Base-by-base conservation (phyloP, 164 flowering plant genomes). In the Vitis rotundifolia region DNA sequence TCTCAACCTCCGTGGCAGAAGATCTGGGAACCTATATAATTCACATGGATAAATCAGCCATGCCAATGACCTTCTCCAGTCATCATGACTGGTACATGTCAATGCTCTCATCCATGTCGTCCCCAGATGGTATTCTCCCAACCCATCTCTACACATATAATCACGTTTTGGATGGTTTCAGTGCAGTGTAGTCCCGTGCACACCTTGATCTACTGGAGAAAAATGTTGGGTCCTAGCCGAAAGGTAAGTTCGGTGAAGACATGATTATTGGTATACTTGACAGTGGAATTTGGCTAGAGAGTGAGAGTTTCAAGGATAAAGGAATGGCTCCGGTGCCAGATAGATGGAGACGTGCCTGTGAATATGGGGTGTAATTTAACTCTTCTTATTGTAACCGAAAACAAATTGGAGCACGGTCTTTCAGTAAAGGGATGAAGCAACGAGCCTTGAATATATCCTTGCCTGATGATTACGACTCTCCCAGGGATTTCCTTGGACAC, bases 241-340 rank as follows among this genome's bases (percentile, higher is more conserved):
- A 71, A 1, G 71, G 67, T 1, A 52, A 60, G 3, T 83, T 75
- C 47, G 85, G 82, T 0, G 77, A 75, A n/a, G 82, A 75, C 54
- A 67, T 79, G 44, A 82, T 82, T 16, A 72, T 81, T 13, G 86
- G 86, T 0, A 59, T 85, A 1, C 6, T 85, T 16, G 85, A 85
- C 58, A 71, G 78, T 0, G 87, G 87, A 8, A 67, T 86, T 13
- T 83, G 85, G 85, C 84, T 84, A 0, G 84, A 78, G 61, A 79
- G 83, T 1, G 75, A 75, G 68, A 31, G 87, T 37, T 82, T 81
- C 73, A 52, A 63, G 0, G 87, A 80, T 49, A 22, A 68, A 0
- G 84, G 78, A 9, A 76, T 84, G 76, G 68, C 79, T 0, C 80
- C 72, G 6, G 77, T 86, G 51, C 89, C 89, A 0, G 66, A 53